Percentiles rank a stretch among this genome's conserved stretches.
Conservation (phyloP, 805 yeast species). For the Komagataella pastoris region DNA sequence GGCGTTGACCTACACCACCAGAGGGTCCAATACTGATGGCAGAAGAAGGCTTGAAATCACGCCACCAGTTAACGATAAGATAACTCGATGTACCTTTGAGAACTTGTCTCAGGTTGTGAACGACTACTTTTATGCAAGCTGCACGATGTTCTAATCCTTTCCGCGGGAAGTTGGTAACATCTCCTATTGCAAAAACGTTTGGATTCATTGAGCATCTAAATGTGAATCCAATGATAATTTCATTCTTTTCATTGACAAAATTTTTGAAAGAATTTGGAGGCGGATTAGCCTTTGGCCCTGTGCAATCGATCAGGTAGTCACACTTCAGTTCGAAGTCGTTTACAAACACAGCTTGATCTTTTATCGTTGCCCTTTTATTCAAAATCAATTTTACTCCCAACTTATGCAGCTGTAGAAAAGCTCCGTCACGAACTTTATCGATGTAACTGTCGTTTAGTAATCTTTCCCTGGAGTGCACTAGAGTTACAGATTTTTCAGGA, state of each 20-base stretch:
- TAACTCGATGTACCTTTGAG: background rate
- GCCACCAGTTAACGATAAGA: background rate
- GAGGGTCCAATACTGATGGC: background rate
- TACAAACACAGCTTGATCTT: background rate
- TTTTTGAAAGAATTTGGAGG: background rate
- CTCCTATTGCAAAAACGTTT: slow-evolving; percentile 1
- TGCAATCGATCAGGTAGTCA: background rate
- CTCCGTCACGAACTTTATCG: slow-evolving; percentile 1
- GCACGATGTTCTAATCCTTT: background rate
- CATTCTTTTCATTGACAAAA: background rate
- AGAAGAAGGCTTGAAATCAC: background rate
- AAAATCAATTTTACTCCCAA: slow-evolving; percentile 8
- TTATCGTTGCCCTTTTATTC: slow-evolving; percentile 4
- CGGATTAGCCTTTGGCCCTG: background rate
- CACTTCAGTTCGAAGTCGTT: background rate
- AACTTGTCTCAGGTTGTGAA: background rate
- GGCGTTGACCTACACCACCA: background rate
- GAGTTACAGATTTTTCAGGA: slow-evolving; percentile 9
- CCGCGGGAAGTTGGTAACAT: slow-evolving; percentile 1
- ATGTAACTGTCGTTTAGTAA: slow-evolving; percentile 4
- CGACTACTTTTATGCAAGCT: background rate
- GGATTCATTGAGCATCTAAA: background rate
- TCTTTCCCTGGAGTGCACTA: slow-evolving; percentile 10
- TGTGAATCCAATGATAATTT: background rate
- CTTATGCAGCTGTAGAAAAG: slow-evolving; percentile 1